These are phyloP conservation scores for Acanthamoeba sp. DNA, from an alignment of 208 protist genomes.

Conservation along the genomic window DNA sequence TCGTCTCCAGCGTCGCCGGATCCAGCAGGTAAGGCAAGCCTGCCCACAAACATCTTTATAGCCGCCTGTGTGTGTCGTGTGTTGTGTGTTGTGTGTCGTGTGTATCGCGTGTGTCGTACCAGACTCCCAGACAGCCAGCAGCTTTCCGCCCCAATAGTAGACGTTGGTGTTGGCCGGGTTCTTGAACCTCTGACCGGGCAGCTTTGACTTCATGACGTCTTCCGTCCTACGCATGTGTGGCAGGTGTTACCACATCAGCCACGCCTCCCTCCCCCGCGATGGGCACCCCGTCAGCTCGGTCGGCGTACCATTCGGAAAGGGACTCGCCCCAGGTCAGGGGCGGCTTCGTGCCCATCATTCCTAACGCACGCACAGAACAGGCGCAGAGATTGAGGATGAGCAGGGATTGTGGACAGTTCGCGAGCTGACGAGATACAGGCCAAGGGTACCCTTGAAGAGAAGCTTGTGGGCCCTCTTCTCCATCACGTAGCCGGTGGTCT, in stretches of 20 bases:
- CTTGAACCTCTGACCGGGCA: slow-evolving; percentile 18
- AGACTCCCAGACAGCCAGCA: slow-evolving; percentile 74
- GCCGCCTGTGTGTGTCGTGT: too few relatives aligned
- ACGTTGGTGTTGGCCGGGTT: slow-evolving; percentile 81
- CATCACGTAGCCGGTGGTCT: slow-evolving; percentile 43
- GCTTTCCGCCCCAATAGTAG: slow-evolving; percentile 79
- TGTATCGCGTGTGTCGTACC: slow-evolving; percentile 11
- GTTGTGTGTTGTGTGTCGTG: background rate
- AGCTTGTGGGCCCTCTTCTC: slow-evolving; percentile 74
- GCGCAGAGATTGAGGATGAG: background rate
- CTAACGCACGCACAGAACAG: background rate
- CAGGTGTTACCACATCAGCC: too few relatives aligned
- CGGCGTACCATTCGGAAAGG: background rate
- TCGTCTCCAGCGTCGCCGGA: slow-evolving; percentile 75
- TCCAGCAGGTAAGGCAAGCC: slow-evolving; percentile 74
- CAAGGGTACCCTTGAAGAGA: slow-evolving; percentile 21
- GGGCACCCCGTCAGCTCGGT: too few relatives aligned
- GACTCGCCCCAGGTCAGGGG: slow-evolving; percentile 1
- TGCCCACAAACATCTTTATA: too few relatives aligned
- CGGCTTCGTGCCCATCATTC: slow-evolving; percentile 79
- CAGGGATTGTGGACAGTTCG: background rate
- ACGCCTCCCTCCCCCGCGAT: too few relatives aligned
- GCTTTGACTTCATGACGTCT: background rate
- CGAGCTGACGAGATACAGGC: background rate
- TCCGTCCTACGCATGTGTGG: too few relatives aligned